Base-by-base conservation (phyloP, 163 green algal species). In the Prototheca wickerhamii region DNA sequence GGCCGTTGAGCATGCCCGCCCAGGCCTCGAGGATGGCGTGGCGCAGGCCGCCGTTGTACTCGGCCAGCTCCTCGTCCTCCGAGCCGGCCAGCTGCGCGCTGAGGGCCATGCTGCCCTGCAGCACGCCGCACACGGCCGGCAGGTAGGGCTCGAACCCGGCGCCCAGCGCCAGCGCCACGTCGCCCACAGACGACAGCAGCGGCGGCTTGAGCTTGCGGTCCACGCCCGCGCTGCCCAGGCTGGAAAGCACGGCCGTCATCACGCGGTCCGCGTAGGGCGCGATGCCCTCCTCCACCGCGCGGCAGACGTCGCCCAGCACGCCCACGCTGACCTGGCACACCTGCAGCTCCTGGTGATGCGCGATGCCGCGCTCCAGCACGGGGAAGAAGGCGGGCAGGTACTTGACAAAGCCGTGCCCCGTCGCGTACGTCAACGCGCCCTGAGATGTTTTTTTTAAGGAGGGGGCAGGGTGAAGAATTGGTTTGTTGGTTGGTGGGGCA, bases 121-220 rank as follows among this genome's bases (percentile, higher is more conserved):
- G 76, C 75, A 87, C 84, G 20, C 60, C 44, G 28, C 83, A 43
- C 28, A 87, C 84, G 60, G 85, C 77, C 15, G 61, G 33, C 31
- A 92, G 61, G 68, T 82, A 84, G 10, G 54, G 59, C 54, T 90
- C 86, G 70, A 96, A 98, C 4, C 65, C 35, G 52, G 87, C 82
- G 12, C 82, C 87, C 20, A 96, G 83, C 2, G 87, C 86, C 20
- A 98, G 75, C 26, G 89, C 91, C n/a, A 98, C 84, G 75, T 98
- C 92, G 0, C 90, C 90, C 81, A 98, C 94, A 7, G 76, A 79
- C 1, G 76, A 86, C 49, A 98, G 81, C 61, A 99, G 96, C 52
- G 89, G 77, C 1, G 93, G 93, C 82, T 99, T 99, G 73, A 99
- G 87, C 58, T 69, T 89, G 60, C 93, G 84, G 73, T 96, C 85